Base-by-base conservation (phyloP, 2,329 filamentous ascomycete genomes). In the Microdochium bolleyi region DNA sequence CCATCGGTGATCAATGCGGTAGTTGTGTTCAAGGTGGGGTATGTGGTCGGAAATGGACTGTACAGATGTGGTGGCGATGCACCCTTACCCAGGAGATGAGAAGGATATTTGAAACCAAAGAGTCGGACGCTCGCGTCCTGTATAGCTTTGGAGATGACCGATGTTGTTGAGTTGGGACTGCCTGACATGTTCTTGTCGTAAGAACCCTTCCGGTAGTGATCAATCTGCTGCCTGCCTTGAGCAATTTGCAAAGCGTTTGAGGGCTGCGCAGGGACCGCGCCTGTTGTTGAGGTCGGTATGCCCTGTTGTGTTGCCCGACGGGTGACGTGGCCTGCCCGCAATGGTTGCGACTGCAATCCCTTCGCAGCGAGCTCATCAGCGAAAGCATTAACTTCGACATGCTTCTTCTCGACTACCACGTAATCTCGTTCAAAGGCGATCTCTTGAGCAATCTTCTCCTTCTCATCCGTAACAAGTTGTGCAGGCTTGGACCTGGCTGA, bases 331-430 rank as follows among this genome's bases (percentile, higher is more conserved):
- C 82, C 82, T 9, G 81, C 73, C 56, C 84, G 76, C 27, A 72
- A 65, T 24, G 69, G 64, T 62, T 61, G 69, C 54, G 75, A 68
- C 58, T 78, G 67, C 55, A 76, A 70, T 58, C 81, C 78, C 22
- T 88, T 92, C 51, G 91, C 88, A 48, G 90, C 92, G 64, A 99
- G 76, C 70, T 97, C 92, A 68, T 99, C 94, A 22, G 94, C 94
- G 62, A 99, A 87, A 2, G 94, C 94, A 67, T 99, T 97, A 50
- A 99, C 92, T 68, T 97, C 92, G 11, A 99, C 92, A 21, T 91
- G 88, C 58, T 87, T 85, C 73, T 96, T 96, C 72, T 99, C 94
- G 13, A 99, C 89, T 24, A 97, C 78, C 21, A 99, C 92, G 62
- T 97, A 99, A 59, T 97, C 94, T 58, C 92, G 84, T 65, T 96